Percentiles rank a stretch among this genome's conserved stretches.
Conservation (phyloP, 2,329 filamentous ascomycete genomes). For the Chaetomium sp. region DNA sequence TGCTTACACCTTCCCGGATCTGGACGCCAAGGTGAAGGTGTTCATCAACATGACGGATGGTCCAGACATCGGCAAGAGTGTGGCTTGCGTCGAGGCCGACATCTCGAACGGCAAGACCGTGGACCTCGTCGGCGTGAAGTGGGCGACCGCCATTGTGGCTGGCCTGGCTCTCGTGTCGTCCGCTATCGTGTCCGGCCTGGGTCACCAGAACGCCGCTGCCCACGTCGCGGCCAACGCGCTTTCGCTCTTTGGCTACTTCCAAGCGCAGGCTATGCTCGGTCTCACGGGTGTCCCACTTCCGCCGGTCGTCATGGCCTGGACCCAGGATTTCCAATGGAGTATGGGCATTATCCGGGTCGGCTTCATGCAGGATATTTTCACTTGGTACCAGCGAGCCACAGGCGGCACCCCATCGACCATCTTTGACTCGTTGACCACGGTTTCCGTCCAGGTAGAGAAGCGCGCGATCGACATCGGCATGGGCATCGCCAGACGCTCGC, state of each 20-base stretch:
- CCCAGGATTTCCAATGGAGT: conserved; percentile 96
- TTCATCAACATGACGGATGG: conserved; percentile 67
- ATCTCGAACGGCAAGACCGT: conserved; percentile 92
- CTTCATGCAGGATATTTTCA: conserved; percentile 85
- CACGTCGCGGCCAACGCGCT: conserved; percentile 91
- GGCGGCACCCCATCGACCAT: conserved; percentile 77
- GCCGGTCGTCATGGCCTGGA: conserved; percentile 87
- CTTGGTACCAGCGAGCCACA: conserved; percentile 93
- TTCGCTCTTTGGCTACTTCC: conserved; percentile 92
- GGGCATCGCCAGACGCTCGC: conserved; percentile 48
- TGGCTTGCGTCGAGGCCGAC: conserved; percentile 81
- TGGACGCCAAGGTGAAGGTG: conserved; percentile 79
- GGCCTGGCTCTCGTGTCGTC: conserved; percentile 78
- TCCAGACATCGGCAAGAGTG: conserved; percentile 41
- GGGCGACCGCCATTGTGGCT: conserved; percentile 82
- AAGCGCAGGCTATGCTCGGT: conserved; percentile 85
- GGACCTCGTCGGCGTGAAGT: conserved; percentile 79
- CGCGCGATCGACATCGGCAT: conserved; percentile 37
- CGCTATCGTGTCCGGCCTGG: conserved; percentile 80
- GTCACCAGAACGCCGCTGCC: conserved; percentile 88
- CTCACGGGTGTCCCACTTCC: conserved; percentile 76
- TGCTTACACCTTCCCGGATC: conserved; percentile 82
- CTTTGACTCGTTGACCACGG: conserved; percentile 64
- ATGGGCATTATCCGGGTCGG: conserved; percentile 86
- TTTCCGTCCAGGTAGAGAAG: conserved; percentile 80